Percentiles rank a stretch among this genome's conserved stretches.
Conservation (phyloP, 345 rosid species). For the Salix brachista region DNA sequence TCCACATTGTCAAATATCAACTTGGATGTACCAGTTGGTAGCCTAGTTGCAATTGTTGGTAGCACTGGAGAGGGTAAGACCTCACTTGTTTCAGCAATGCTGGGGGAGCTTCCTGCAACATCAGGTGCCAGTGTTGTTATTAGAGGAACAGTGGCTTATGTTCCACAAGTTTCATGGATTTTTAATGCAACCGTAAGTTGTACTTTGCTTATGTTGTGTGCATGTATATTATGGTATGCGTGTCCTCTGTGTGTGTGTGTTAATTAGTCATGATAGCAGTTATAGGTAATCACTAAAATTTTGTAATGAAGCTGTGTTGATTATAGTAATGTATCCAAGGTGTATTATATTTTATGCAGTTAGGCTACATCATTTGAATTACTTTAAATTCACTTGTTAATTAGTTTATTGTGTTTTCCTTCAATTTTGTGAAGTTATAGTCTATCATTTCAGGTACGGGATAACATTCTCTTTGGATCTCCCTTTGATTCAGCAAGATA, state of each 20-base stretch:
- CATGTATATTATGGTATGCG: not conserved
- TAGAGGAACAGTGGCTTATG: conserved; percentile 92
- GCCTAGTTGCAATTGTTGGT: conserved; percentile 95
- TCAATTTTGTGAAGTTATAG: conserved; percentile 9
- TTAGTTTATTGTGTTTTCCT: conserved; percentile 6
- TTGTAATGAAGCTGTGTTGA: not conserved
- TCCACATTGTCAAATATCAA: conserved; percentile 84
- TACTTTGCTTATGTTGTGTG: not conserved
- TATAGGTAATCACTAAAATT: not conserved
- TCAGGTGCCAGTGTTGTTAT: conserved; percentile 59
- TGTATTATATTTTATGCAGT: not conserved
- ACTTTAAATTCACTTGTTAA: not conserved
- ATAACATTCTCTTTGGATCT: conserved; percentile 89
- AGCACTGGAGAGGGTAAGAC: conserved; percentile 99
- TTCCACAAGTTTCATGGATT: conserved; percentile 99
- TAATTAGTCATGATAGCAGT: not conserved
- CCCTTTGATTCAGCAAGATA: conserved; percentile 71
- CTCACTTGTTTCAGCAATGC: conserved; percentile 92
- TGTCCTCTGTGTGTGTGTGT: not conserved
- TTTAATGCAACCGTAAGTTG: conserved; percentile 92
- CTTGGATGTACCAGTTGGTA: conserved; percentile 79
- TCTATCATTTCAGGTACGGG: conserved; percentile 62
- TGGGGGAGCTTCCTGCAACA: conserved; percentile 89
- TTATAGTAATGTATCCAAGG: not conserved
- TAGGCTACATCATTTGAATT: not conserved